phyloP scores from a whole-genome alignment of 1,139 yeast genomes.

The Meyerozyma athensensis region DNA sequence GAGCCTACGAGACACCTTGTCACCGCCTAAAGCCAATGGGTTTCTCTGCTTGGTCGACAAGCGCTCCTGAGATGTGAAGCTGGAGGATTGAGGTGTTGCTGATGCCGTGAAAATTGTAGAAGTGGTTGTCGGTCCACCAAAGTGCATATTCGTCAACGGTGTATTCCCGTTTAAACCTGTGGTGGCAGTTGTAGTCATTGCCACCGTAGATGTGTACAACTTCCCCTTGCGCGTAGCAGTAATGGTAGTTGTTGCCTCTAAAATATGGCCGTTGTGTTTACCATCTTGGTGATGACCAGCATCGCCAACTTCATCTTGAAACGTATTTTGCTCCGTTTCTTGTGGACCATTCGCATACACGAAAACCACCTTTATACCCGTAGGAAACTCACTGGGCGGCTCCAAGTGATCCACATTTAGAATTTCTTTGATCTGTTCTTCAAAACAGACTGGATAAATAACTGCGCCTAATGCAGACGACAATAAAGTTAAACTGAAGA shows the following conservation, averaged over 20 bases:
- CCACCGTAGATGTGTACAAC: not conserved
- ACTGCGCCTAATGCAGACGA: not conserved
- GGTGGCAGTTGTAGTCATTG: not conserved
- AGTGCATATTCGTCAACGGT: too few species aligned
- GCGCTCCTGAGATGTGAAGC: conserved; percentile 13
- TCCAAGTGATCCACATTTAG: not conserved
- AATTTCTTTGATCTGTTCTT: not conserved
- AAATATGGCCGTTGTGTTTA: too few species aligned
- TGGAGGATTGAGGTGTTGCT: conserved; percentile 8
- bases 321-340: too few species aligned
- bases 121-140: conserved; percentile 13
- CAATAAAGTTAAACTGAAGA: not conserved
- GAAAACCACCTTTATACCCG: conserved; percentile 1
- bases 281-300: too few species aligned
- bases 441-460: conserved; percentile 1
- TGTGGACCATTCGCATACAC: not conserved
- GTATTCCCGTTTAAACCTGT: too few species aligned
- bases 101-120: conserved; percentile 16
- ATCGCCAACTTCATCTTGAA: too few species aligned
- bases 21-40: conserved; percentile 18
- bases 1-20: conserved; percentile 12
- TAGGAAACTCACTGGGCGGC: not conserved
- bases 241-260: not conserved
- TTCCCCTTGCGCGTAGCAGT: too few species aligned
- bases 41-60: conserved; percentile 12